Evolutionary conservation across 345 rosid species (phyloP).

Genomic region (Sonneratia caseolaris): DNA sequence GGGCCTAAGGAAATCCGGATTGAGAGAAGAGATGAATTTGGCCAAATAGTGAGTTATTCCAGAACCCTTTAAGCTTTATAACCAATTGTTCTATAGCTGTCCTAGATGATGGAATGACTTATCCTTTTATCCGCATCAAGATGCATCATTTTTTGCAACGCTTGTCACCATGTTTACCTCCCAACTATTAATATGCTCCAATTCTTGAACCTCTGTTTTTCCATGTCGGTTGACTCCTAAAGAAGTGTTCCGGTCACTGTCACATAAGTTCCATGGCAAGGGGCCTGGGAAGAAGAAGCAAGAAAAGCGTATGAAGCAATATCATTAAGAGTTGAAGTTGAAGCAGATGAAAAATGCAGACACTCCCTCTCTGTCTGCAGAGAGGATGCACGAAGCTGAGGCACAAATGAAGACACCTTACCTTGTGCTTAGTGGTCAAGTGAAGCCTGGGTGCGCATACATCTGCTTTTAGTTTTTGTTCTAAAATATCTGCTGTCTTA

Average conservation of each 20-base stretch:
- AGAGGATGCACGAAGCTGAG: slow-evolving; percentile 96
- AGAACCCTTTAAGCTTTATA: neutral
- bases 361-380: slow-evolving; percentile 81
- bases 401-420: slow-evolving; percentile 79
- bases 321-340: slow-evolving; percentile 76
- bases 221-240: slow-evolving; percentile 65
- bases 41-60: slow-evolving; percentile 67
- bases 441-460: slow-evolving; percentile 73
- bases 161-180: neutral
- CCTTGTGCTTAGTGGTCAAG: slow-evolving; percentile 95
- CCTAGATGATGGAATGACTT: neutral
- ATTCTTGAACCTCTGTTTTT: neutral
- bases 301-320: slow-evolving; percentile 92
- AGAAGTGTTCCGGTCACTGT: slow-evolving; percentile 72
- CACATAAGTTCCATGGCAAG: slow-evolving; percentile 95
- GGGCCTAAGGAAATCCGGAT: slow-evolving; percentile 56
- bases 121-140: neutral
- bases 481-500: neutral
- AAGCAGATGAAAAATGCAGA: slow-evolving; percentile 98
- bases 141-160: neutral
- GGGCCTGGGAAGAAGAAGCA: slow-evolving; percentile 99
- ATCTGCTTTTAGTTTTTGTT: neutral
- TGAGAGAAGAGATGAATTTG: slow-evolving; percentile 94
- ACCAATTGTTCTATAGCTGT: neutral
- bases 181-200: neutral